Evolutionary conservation across 148 eudicot species (phyloP).

Genomic region (Polygonum maritimum): DNA sequence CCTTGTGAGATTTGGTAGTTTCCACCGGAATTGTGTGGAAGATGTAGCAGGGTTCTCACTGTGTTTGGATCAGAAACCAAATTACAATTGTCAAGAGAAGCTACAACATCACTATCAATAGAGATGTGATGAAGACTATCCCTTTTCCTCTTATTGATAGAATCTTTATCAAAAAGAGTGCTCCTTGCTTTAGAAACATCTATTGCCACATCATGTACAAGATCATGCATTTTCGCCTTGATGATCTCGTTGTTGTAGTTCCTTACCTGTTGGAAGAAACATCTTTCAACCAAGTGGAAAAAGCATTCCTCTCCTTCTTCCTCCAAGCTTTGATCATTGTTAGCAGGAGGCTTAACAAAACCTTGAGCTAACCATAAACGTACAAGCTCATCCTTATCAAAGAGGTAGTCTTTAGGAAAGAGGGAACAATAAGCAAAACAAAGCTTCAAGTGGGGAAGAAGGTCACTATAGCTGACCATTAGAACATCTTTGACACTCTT

Average conservation of each 20-base stretch:
- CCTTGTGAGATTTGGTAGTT: background rate
- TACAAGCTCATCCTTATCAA: slow-evolving; percentile 6
- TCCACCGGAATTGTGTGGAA: no score
- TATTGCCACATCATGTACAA: slow-evolving; percentile 18
- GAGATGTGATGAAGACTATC: background rate
- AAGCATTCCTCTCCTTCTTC: slow-evolving; percentile 16
- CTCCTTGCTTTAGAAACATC: slow-evolving; percentile 6
- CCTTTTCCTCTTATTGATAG: background rate
- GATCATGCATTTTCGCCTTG: slow-evolving; percentile 16
- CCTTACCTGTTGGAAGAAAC: slow-evolving; percentile 13
- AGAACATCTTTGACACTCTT: slow-evolving; percentile 20
- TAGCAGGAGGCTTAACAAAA: background rate
- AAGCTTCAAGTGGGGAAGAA: background rate
- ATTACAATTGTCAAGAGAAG: background rate
- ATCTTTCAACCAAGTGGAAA: slow-evolving; percentile 13
- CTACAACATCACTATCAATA: background rate
- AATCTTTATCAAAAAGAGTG: background rate
- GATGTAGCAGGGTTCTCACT: background rate
- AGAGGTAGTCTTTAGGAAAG: slow-evolving; percentile 12
- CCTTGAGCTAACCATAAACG: slow-evolving; percentile 21
- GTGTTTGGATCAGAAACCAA: background rate
- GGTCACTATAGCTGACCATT: slow-evolving; percentile 25
- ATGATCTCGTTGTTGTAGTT: background rate
- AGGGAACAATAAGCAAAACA: slow-evolving; percentile 19
- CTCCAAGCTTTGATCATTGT: slow-evolving; percentile 7